A percentile compares a stretch with the other conserved stretches of the same genome.
These are phyloP conservation scores for Pseudonitzschia delicatissima DNA, from an alignment of 108 stramenopile species.

Conservation along the genomic window DNA sequence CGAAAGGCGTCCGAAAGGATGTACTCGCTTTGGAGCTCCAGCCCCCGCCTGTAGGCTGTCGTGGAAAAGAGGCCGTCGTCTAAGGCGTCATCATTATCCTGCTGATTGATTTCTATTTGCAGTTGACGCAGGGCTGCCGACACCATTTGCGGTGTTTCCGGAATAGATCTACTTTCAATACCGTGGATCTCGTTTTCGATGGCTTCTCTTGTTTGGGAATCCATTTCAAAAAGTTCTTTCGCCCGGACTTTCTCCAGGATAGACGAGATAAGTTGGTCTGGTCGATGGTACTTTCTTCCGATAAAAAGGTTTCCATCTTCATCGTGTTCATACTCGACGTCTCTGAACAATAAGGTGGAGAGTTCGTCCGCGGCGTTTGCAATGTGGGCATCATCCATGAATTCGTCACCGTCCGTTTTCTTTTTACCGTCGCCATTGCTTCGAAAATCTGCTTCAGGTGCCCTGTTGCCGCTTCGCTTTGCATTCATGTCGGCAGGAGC, in stretches of 20 bases:
- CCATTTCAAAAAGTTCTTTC: neutral
- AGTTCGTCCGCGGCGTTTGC: too few relatives aligned
- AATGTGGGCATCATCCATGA: too few relatives aligned
- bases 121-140: neutral
- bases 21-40: conserved; percentile 1
- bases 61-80: neutral
- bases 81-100: neutral
- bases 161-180: neutral
- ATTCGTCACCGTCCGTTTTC: too few relatives aligned
- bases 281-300: too few relatives aligned
- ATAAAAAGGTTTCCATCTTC: too few relatives aligned
- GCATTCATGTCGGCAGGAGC: too few relatives aligned
- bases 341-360: too few relatives aligned
- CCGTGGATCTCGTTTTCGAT: neutral
- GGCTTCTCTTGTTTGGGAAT: neutral
- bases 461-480: too few relatives aligned
- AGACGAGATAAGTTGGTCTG: too few relatives aligned
- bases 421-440: too few relatives aligned
- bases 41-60: neutral
- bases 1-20: conserved; percentile 4
- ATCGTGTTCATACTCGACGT: too few relatives aligned
- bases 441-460: too few relatives aligned
- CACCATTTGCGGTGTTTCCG: neutral
- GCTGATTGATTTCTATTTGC: neutral
- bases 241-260: neutral